These are phyloP conservation scores for Podila horticola DNA, from an alignment of 192 early-diverging fungal species.

Conservation along the genomic window DNA sequence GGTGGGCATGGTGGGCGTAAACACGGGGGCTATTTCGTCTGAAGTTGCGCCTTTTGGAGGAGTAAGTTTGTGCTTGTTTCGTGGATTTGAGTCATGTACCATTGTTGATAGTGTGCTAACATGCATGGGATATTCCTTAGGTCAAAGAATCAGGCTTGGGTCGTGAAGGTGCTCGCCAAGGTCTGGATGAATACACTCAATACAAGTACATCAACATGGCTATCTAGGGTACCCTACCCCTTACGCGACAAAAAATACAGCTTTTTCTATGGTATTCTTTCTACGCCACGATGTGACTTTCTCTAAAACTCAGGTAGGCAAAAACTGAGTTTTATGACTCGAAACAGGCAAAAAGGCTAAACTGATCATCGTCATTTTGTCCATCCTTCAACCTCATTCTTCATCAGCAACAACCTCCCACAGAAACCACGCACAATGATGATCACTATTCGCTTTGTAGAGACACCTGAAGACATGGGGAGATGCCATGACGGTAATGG, in stretches of 20 bases:
- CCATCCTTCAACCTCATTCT: too few relatives aligned
- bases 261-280: too few relatives aligned
- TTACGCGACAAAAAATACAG: too few relatives aligned
- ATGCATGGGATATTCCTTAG: conserved; percentile 5
- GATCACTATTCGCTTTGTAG: conserved; percentile 25
- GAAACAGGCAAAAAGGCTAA: too few relatives aligned
- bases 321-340: too few relatives aligned
- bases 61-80: conserved; percentile 33
- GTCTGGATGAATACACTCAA: conserved; percentile 75
- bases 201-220: conserved; percentile 76
- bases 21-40: conserved; percentile 70
- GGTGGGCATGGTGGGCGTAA: conserved; percentile 92
- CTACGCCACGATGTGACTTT: too few relatives aligned
- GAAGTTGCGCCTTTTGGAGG: conserved; percentile 77
- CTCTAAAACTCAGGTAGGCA: too few relatives aligned
- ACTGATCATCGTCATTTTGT: too few relatives aligned
- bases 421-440: conserved; percentile 9
- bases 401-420: too few relatives aligned
- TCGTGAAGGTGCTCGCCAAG: conserved; percentile 75
- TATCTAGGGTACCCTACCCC: background rate
- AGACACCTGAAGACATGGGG: conserved; percentile 31
- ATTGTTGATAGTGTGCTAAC: background rate
- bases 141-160: conserved; percentile 78
- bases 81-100: background rate
- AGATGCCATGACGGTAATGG: conserved; percentile 40